Evolutionary conservation across 2,329 filamentous ascomycete species (phyloP), one percentile per base, ranked within the genome.

Genomic region (Macrophomina pseudophaseolina): DNA sequence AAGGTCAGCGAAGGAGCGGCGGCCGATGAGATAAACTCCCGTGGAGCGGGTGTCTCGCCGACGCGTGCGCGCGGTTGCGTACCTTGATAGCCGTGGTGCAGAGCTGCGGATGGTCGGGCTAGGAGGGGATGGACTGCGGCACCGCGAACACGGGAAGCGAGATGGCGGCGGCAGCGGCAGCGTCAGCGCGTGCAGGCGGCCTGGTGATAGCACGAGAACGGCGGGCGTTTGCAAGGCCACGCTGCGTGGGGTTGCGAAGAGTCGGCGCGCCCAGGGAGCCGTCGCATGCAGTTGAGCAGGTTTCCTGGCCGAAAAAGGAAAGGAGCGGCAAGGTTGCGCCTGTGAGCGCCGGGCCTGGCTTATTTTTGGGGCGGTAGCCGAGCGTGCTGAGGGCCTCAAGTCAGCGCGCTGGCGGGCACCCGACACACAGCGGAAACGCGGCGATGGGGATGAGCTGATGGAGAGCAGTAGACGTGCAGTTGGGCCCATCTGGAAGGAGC

Each of bases 241-340:
- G 56, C 56, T 60, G 56, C 56, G 56, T 60, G 56, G 56, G 56
- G 56, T 60, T 60, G 54, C 54, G 40, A 60, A 60, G 56, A 60
- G 56, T 60, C 56, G 56, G 56, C 56, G 40, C 56, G 56, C 56
- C 40, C 56, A 48, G 40, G 40, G 40, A 60, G 54, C 54, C 54
- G 54, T 60, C 56, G 40, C 53, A 66, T 66, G 64, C 64, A 66
- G 53, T 59, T 66, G 64, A 66, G 64, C 64, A 66, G 48, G 54
- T 66, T 66, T 52, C 54, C 35, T 35, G 56, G 40, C 59, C 59
- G 46, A 52, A 63, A 32, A n/a, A 6, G 59, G 59, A 40, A 52
- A 63, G 40, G 59, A 63, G 32, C 59, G 59, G 59, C 59, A 35
- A 49, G 44, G 59, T 63, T 52, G 33, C 48, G 59, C 59, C 59